Evolutionary conservation across 2,329 filamentous ascomycete genomes (phyloP).

Genomic region (Claviceps capensis): DNA sequence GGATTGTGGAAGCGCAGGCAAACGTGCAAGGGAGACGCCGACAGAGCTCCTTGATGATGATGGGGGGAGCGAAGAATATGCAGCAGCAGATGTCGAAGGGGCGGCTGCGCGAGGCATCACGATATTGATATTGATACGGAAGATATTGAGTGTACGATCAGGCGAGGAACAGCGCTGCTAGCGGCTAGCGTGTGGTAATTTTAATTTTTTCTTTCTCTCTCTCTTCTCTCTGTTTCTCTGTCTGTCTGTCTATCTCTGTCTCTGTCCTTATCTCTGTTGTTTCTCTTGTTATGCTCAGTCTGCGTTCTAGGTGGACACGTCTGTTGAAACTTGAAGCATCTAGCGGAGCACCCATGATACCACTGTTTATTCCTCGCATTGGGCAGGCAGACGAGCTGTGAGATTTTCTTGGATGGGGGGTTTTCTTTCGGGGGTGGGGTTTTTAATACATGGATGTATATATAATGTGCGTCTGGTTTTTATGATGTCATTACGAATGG

Average conservation of each 20-base stretch:
- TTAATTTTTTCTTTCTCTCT: not conserved
- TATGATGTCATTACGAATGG: no score
- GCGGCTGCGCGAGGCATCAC: slow-evolving; percentile 40
- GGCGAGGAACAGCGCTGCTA: not conserved
- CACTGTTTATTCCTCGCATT: no score
- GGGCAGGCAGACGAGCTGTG: no score
- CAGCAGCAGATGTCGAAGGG: slow-evolving; percentile 38
- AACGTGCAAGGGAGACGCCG: slow-evolving; percentile 27
- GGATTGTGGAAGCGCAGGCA: slow-evolving; percentile 17
- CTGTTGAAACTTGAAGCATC: no score
- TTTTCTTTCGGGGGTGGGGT: no score
- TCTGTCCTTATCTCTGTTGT: no score
- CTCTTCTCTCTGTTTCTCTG: not conserved
- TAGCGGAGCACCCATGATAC: no score
- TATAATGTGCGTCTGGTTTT: no score
- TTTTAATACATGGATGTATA: no score
- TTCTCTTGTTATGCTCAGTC: no score
- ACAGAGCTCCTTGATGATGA: slow-evolving; percentile 46
- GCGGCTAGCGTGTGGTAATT: not conserved
- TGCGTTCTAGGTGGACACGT: no score
- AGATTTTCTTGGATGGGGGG: no score
- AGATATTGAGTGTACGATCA: not conserved
- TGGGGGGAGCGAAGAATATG: slow-evolving; percentile 30
- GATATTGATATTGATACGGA: slow-evolving; percentile 12
- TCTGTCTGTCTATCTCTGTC: not conserved